Evolutionary conservation across 2,329 filamentous ascomycete genomes (phyloP).

Genomic region (Tolypocladium cylindrosporum): DNA sequence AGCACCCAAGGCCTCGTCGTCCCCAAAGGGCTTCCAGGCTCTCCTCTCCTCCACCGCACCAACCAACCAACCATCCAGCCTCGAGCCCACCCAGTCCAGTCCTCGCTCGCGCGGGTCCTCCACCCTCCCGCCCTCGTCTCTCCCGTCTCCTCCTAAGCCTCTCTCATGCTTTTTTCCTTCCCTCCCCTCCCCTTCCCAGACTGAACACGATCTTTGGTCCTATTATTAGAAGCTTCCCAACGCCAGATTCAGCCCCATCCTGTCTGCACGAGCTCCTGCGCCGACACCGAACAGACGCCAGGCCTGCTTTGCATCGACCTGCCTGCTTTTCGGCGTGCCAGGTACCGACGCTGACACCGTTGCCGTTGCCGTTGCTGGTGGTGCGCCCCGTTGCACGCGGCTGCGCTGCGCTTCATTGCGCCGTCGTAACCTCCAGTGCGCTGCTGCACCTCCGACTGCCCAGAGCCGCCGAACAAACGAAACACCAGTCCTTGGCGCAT

Average conservation of each 20-base stretch:
- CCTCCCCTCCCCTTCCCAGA: conserved; percentile 11
- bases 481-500: not conserved
- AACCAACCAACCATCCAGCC: not conserved
- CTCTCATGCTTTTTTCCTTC: conserved; percentile 11
- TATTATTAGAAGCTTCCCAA: conserved; percentile 43
- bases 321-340: not conserved
- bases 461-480: not conserved
- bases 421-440: not conserved
- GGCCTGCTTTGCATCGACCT: not conserved
- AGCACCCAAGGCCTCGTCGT: not conserved
- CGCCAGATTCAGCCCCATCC: conserved; percentile 40
- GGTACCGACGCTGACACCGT: not conserved
- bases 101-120: not conserved
- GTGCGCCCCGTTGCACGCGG: not conserved
- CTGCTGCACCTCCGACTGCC: not conserved
- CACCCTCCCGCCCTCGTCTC: not conserved
- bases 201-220: conserved; percentile 32
- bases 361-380: not conserved
- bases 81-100: not conserved
- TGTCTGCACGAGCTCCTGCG: conserved; percentile 12
- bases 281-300: conserved; percentile 6
- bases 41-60: no score
- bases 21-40: not conserved
- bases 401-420: not conserved
- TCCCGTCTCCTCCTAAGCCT: conserved; percentile 2